Evolutionary conservation across 164 flowering plant genomes (phyloP), one percentile per base, ranked within the genome.

Genomic region (Dillenia suffruticosa): DNA sequence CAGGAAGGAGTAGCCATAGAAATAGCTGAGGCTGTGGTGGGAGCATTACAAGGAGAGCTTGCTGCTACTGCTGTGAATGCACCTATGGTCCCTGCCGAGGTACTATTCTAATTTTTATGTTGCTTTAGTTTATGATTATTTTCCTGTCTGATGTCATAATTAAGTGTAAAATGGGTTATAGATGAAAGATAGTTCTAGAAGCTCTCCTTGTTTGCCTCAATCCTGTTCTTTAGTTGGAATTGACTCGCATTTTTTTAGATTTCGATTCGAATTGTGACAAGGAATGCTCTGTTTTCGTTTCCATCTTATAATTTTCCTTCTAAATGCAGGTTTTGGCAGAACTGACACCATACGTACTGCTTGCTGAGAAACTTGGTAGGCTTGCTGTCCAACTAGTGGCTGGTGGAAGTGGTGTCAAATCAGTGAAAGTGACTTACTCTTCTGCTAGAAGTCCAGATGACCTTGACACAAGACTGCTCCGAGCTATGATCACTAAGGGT

Each of bases 401-500:
- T 2, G 97, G 97, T 59, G 97, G 97, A 47, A 82, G 92, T 68
- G 97, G 96, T 43, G 87, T 89, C 19, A 89, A 87, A 68, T 70
- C 77, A 8, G 90, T 91, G 51, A 89, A 91, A 68, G 94, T 89
- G 43, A 74, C 80, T 0, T 91, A 89, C 53, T 89, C 89, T 51
- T 87, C 97, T 26, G 72, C 90, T 12, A 74, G 97, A 73, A 89
- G 81, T 54, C 88, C 97, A 2, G 97, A 91, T 70, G 97, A 91
- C 64, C 90, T 91, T 10, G 97, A 91, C 84, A 89, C 96, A 10
- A 79, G 96, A 65, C 61, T 91, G n/a, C 96, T 91, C 44, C 94
- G 97, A 11, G 94, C 97, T 74, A 89, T 89, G 94, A 82, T 91
- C 71, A 89, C 79, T 40, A 91, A 87, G 81, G 97, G 97, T 62